Conservation (phyloP, 2,329 filamentous ascomycete genomes). For the Aspergillus unguis region DNA sequence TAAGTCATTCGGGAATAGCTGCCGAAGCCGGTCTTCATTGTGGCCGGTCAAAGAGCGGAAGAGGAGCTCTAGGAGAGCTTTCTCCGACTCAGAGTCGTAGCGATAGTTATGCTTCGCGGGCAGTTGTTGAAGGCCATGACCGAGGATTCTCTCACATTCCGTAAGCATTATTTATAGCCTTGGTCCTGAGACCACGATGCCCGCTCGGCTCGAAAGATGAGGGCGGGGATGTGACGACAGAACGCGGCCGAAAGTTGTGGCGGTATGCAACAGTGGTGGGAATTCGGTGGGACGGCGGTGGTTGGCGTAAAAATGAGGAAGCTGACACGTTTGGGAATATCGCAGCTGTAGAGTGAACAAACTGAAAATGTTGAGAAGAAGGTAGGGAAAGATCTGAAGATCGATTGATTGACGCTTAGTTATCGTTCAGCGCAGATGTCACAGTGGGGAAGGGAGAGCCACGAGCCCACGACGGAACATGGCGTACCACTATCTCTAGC, state of each 20-base stretch:
- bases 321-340: neutral
- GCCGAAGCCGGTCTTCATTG: slow-evolving; percentile 67
- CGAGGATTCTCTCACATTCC: slow-evolving; percentile 72
- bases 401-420: slow-evolving; percentile 15
- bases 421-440: slow-evolving; percentile 18
- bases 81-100: slow-evolving; percentile 68
- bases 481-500: neutral
- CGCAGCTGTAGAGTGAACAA: neutral
- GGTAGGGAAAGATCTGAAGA: slow-evolving; percentile 6
- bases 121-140: slow-evolving; percentile 73
- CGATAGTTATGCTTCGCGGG: slow-evolving; percentile 70
- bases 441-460: slow-evolving; percentile 15
- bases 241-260: slow-evolving; percentile 4
- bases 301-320: neutral
- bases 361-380: neutral
- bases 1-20: slow-evolving; percentile 77
- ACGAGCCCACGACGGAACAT: neutral
- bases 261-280: neutral
- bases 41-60: slow-evolving; percentile 84
- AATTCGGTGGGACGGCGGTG: neutral
- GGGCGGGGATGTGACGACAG: slow-evolving; percentile 1
- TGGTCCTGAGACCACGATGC: slow-evolving; percentile 17
- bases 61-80: slow-evolving; percentile 71
- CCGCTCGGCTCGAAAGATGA: slow-evolving; percentile 24
- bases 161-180: slow-evolving; percentile 44